Conservation (phyloP, 2,329 filamentous ascomycete species). For the Sclerotinia nivalis region DNA sequence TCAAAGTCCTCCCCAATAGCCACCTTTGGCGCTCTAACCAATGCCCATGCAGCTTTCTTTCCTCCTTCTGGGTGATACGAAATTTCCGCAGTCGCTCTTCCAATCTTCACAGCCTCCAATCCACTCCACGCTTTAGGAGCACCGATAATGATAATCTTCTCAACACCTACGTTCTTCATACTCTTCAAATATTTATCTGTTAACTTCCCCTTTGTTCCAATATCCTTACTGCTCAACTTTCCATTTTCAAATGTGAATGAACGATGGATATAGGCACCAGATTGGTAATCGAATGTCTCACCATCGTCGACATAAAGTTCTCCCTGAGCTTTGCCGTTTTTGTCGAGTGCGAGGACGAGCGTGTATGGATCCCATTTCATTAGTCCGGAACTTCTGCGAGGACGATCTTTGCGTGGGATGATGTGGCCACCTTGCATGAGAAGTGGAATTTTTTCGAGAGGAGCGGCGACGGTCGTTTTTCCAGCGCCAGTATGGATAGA, state of each 20-base stretch:
- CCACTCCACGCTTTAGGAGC: conserved; percentile 71
- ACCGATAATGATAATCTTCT: conserved; percentile 82
- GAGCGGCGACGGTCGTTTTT: conserved; percentile 69
- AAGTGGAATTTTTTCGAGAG: conserved; percentile 82
- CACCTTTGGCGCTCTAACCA: conserved; percentile 63
- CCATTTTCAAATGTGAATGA: conserved; percentile 66
- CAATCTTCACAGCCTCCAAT: conserved; percentile 59
- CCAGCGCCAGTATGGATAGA: conserved; percentile 69
- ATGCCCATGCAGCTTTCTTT: conserved; percentile 60
- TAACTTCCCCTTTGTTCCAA: conserved; percentile 58
- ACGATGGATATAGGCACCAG: conserved; percentile 86
- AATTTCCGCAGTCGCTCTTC: conserved; percentile 58
- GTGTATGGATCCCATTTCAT: conserved; percentile 98
- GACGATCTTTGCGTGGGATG: conserved; percentile 84
- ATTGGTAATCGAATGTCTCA: conserved; percentile 84
- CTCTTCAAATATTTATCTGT: conserved; percentile 73
- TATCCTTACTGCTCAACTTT: conserved; percentile 68
- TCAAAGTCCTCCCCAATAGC: conserved; percentile 64
- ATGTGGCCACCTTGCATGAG: conserved; percentile 93
- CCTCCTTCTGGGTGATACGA: conserved; percentile 56
- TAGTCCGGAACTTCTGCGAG: conserved; percentile 78
- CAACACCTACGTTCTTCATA: conserved; percentile 76
- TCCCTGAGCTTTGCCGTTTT: conserved; percentile 72
- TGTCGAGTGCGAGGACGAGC: conserved; percentile 72
- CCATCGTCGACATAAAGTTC: conserved; percentile 91